Conservation (phyloP, 805 yeast species). For the Torulaspora maleeae region DNA sequence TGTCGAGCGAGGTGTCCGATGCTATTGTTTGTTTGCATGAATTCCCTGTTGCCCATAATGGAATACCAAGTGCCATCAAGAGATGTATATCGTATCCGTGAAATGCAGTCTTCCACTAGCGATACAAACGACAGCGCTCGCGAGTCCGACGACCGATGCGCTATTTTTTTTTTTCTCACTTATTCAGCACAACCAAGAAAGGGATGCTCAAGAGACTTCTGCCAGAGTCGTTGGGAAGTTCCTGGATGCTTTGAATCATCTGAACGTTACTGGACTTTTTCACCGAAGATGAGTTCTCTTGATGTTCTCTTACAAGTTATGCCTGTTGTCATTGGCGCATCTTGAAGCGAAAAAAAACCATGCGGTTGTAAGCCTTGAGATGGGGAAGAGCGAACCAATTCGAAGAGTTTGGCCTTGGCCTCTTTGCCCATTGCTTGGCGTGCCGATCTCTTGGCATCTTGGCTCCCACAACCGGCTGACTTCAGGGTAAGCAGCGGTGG, state of each 20-base stretch:
- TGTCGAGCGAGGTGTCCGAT: neutral
- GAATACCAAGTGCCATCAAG: neutral
- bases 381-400: no score
- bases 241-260: neutral
- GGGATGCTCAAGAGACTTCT: neutral
- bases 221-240: neutral
- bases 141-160: neutral
- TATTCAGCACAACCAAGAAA: neutral
- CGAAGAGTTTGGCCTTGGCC: no score
- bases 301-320: no score
- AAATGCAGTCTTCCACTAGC: neutral
- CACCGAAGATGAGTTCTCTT: neutral
- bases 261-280: neutral
- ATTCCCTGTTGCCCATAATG: neutral
- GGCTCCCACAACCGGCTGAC: neutral
- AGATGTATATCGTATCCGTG: neutral
- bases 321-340: no score
- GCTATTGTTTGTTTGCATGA: neutral
- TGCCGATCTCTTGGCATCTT: no score
- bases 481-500: slow-evolving; percentile 3
- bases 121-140: neutral
- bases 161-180: neutral
- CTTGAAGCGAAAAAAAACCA: no score
- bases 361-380: no score
- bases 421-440: no score